phyloP scores from a whole-genome alignment of 495 filamentous ascomycete species.

The Tuber umbilicatum region DNA sequence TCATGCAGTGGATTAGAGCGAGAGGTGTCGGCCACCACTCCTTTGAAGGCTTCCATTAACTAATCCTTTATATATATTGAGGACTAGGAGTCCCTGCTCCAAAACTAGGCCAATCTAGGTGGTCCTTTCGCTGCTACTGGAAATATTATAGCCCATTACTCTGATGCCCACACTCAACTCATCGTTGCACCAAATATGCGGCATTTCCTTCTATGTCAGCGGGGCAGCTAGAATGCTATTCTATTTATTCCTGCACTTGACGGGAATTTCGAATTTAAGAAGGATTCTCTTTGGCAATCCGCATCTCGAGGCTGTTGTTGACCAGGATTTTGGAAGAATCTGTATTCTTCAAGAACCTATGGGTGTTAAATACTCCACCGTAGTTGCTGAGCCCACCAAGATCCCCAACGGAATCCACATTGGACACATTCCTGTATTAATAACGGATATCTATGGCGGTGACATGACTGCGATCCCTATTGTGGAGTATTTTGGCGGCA shows the following conservation, averaged over 20 bases:
- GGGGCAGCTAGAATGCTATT: slow-evolving; percentile 90
- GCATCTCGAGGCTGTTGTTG: slow-evolving; percentile 89
- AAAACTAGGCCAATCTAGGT: slow-evolving; percentile 77
- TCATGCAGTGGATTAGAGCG: slow-evolving; percentile 91
- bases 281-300: slow-evolving; percentile 98
- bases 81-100: slow-evolving; percentile 69
- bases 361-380: slow-evolving; percentile 79
- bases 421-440: slow-evolving; percentile 69
- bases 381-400: slow-evolving; percentile 84
- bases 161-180: slow-evolving; percentile 76
- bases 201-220: slow-evolving; percentile 55
- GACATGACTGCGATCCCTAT: slow-evolving; percentile 68
- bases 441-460: slow-evolving; percentile 70
- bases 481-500: slow-evolving; percentile 89
- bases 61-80: slow-evolving; percentile 77
- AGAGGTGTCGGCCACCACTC: slow-evolving; percentile 92
- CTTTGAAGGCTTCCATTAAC: slow-evolving; percentile 89
- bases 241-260: slow-evolving; percentile 90
- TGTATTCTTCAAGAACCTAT: slow-evolving; percentile 97
- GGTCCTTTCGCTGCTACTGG: slow-evolving; percentile 72
- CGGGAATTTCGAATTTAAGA: slow-evolving; percentile 98
- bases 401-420: slow-evolving; percentile 85
- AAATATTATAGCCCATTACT: slow-evolving; percentile 68
- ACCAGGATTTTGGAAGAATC: slow-evolving; percentile 84
- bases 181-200: slow-evolving; percentile 97